Conservation (phyloP, 345 rosid genomes). For the Hypericum androsaemum region DNA sequence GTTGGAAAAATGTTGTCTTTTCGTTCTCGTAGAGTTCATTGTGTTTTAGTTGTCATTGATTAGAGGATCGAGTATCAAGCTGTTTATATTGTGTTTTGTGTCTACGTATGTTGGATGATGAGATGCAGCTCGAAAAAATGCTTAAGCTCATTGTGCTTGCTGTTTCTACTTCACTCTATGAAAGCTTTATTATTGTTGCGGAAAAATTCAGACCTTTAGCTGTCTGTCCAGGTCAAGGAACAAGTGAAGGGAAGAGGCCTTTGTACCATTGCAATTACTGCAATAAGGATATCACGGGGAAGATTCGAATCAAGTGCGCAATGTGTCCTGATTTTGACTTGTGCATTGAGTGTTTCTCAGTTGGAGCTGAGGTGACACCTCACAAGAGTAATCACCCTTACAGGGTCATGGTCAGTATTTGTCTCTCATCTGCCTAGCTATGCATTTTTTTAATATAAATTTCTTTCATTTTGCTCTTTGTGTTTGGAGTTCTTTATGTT, state of each 20-base stretch:
- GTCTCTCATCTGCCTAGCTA: neutral
- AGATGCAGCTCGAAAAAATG: too few species aligned
- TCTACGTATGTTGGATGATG: too few species aligned
- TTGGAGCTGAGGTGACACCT: constrained; percentile 86
- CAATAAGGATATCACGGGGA: constrained; percentile 88
- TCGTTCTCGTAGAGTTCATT: too few species aligned
- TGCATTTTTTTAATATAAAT: neutral
- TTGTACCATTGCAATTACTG: constrained; percentile 95
- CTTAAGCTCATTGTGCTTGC: too few species aligned
- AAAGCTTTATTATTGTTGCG: too few species aligned
- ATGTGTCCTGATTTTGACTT: constrained; percentile 93
- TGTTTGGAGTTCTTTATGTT: neutral
- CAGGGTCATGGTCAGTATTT: constrained; percentile 81
- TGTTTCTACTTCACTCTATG: too few species aligned
- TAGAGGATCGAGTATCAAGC: too few species aligned
- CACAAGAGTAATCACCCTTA: constrained; percentile 80
- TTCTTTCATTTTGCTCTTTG: neutral
- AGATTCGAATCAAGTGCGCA: constrained; percentile 86
- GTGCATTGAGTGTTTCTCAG: constrained; percentile 90
- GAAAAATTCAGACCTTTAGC: too few species aligned
- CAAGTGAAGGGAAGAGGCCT: constrained; percentile 69
- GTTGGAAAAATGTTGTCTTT: too few species aligned
- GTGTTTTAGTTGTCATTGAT: too few species aligned
- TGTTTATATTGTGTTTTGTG: too few species aligned
- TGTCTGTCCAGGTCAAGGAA: constrained; percentile 55